Evolutionary conservation across 2,329 filamentous ascomycete species (phyloP), one percentile per base, ranked within the genome.

Genomic region (Beauveria sp.): DNA sequence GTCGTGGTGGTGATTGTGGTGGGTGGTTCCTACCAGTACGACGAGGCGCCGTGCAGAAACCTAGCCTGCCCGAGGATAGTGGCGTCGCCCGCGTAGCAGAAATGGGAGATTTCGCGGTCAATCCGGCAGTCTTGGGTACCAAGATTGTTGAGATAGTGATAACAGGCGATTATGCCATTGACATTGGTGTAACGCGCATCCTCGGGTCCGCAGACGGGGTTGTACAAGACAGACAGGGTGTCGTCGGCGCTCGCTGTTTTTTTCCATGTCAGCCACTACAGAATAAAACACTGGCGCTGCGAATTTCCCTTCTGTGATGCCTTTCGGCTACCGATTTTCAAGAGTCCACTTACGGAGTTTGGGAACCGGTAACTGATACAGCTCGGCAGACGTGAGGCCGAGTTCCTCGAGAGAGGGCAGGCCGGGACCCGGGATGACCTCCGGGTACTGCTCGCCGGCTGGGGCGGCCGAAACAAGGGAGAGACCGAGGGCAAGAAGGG

Each of bases 21-120:
- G 28, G 2, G 9, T 31, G 31, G 31, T 7, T 34, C 56, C 10
- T 42, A 59, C 56, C 56, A 51, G 45, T n/a, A 22, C 18, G 34
- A 49, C 20, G 56, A 50, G 16, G 48, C 56, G 34, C 31, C 28
- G 18, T 22, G 9, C 2, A 48, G 12, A 5, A 20, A 9, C 14
- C 22, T 8, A 34, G 43, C n/a, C 43, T 38, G 45, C 8, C 55
- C 28, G 16, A 28, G 20, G 48, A 59, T 9, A 20, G n/a, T n/a
- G 31, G 45, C 56, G 20, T 59, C 56, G 20, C 56, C 55, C 5
- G 55, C 42, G n/a, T 49, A 22, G 55, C 55, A 50, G 12, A 58
- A 49, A 6, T 40, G 45, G 43, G 43, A 48, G 6, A 12, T 58
- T 24, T 50, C 55, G 12, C 55, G 10, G 5, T 22, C 40, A 14